These are phyloP conservation scores for Didymella sp. DNA, from an alignment of 2,329 filamentous ascomycete species.

Conservation along the genomic window DNA sequence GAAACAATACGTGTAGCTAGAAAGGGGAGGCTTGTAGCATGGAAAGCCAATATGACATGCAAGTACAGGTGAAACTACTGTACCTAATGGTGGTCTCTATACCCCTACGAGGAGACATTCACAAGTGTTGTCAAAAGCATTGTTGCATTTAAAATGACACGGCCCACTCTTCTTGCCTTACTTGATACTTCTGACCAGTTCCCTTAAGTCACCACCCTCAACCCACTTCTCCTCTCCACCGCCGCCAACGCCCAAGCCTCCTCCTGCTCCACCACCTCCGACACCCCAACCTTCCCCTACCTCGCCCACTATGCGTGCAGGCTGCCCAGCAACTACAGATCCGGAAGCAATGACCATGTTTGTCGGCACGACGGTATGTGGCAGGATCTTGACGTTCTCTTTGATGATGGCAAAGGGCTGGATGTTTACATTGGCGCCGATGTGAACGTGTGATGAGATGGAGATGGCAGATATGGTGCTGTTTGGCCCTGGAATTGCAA, in stretches of 20 bases:
- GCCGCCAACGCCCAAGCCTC: constrained; percentile 46
- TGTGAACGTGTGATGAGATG: constrained; percentile 84
- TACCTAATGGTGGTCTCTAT: neutral
- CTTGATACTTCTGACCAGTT: constrained; percentile 56
- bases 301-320: constrained; percentile 58
- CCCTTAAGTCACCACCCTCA: constrained; percentile 58
- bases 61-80: neutral
- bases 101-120: neutral
- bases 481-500: constrained; percentile 44
- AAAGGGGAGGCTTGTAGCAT: neutral
- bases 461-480: constrained; percentile 82
- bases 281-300: constrained; percentile 61
- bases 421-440: constrained; percentile 78
- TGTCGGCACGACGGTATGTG: constrained; percentile 81
- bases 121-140: neutral
- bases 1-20: neutral
- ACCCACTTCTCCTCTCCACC: constrained; percentile 56
- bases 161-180: constrained; percentile 11
- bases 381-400: constrained; percentile 87
- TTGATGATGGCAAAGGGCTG: constrained; percentile 91
- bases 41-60: neutral
- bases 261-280: constrained; percentile 43
- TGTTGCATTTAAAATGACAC: neutral
- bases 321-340: constrained; percentile 75
- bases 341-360: constrained; percentile 94